Conservation (phyloP, 768 basidiomycete genomes). For the Hydnomerulius pinastri region DNA sequence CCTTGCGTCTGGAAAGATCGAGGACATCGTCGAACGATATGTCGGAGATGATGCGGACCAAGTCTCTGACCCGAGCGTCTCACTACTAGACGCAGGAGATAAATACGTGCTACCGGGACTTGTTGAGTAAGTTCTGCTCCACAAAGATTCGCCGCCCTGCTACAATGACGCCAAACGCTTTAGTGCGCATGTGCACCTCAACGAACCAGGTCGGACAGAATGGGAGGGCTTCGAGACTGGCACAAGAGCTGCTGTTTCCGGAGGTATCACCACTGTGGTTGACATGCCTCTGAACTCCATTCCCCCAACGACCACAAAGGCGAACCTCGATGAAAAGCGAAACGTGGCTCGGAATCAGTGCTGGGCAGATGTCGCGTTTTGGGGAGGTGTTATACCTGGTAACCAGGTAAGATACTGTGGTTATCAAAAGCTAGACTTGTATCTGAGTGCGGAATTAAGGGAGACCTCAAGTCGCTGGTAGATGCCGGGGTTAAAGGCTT, state of each 20-base stretch:
- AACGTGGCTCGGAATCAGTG: conserved; percentile 67
- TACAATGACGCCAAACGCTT: not conserved
- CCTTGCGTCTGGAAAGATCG: conserved; percentile 58
- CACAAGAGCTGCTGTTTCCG: conserved; percentile 87
- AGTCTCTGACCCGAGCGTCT: conserved; percentile 19
- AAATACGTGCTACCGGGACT: conserved; percentile 73
- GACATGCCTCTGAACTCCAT: conserved; percentile 99
- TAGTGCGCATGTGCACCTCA: conserved; percentile 90
- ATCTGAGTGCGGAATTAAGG: conserved; percentile 39
- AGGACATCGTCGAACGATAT: conserved; percentile 43
- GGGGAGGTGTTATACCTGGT: conserved; percentile 93
- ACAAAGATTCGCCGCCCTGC: not conserved
- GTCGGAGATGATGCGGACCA: conserved; percentile 28
- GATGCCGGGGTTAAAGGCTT: conserved; percentile 88
- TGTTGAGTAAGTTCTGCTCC: conserved; percentile 59
- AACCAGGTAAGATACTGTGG: conserved; percentile 61
- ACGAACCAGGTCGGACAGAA: conserved; percentile 89
- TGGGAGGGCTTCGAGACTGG: conserved; percentile 96
- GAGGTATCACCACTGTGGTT: conserved; percentile 93
- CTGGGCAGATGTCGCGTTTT: conserved; percentile 74
- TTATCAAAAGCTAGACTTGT: not conserved
- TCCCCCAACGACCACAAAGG: conserved; percentile 89
- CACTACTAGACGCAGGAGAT: conserved; percentile 59
- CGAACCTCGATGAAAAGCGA: conserved; percentile 72
- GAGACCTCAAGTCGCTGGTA: conserved; percentile 73